phyloP scores from a whole-genome alignment of 2,329 filamentous ascomycete genomes.

The Pyrenochaeta sp. region DNA sequence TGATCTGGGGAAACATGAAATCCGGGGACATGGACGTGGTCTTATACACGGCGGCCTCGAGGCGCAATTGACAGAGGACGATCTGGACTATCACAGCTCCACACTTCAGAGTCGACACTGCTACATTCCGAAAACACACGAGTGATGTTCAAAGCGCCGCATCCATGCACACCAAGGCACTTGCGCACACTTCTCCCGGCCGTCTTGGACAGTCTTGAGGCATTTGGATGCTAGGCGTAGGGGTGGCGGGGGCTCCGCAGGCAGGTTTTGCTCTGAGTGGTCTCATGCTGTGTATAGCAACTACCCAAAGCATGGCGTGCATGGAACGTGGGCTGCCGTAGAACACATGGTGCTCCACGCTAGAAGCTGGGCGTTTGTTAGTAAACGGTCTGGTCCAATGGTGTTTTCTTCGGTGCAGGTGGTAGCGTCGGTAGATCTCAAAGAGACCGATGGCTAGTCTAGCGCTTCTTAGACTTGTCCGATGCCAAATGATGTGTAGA shows the following conservation, averaged over 20 bases:
- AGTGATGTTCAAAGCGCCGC: constrained; percentile 9
- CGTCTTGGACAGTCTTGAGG: constrained; percentile 28
- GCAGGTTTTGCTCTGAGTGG: constrained; percentile 10
- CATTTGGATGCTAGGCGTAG: constrained; percentile 13
- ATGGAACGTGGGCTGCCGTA: constrained; percentile 1
- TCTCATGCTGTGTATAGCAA: constrained; percentile 12
- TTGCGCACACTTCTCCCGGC: constrained; percentile 28
- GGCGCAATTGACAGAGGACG: not conserved
- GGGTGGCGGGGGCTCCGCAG: constrained; percentile 17
- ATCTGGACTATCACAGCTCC: constrained; percentile 2
- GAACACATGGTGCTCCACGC: constrained; percentile 17
- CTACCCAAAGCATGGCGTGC: too few species aligned
- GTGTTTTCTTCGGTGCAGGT: constrained; percentile 3
- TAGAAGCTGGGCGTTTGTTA: constrained; percentile 23
- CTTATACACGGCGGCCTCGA: constrained; percentile 23
- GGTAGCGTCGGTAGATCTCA: constrained; percentile 4
- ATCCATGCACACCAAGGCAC: constrained; percentile 30
- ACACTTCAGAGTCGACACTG: not conserved
- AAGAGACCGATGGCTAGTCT: constrained; percentile 9
- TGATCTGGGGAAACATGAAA: constrained; percentile 35
- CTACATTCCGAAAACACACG: constrained; percentile 23
- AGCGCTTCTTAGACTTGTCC: constrained; percentile 8
- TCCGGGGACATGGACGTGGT: constrained; percentile 20
- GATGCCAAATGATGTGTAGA: constrained; percentile 1
- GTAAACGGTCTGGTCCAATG: constrained; percentile 5